phyloP scores from a whole-genome alignment of 75 land plant genomes.

The Picea sitchensis region DNA sequence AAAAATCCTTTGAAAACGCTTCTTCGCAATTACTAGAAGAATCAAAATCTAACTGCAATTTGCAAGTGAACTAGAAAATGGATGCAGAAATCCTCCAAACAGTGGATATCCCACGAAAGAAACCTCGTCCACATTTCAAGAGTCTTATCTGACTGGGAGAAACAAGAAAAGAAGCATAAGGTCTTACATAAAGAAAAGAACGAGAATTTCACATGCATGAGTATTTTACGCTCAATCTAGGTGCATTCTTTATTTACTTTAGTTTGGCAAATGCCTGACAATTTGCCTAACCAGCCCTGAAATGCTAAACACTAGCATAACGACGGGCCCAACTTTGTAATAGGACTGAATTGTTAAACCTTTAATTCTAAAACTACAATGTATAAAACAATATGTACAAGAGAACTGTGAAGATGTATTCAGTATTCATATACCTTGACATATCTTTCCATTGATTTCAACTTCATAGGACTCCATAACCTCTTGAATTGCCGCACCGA shows the following conservation, averaged over 20 bases:
- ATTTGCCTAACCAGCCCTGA: not conserved
- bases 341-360: not conserved
- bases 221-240: not conserved
- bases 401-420: not conserved
- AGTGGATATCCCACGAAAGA: no score
- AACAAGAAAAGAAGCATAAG: not conserved
- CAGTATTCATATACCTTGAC: slow-evolving; percentile 54
- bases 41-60: no score
- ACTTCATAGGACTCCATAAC: slow-evolving; percentile 99
- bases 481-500: slow-evolving; percentile 99
- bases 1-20: no score
- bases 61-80: no score
- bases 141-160: not conserved
- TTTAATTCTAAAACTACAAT: not conserved
- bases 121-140: no score
- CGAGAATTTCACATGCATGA: not conserved
- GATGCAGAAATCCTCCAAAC: no score
- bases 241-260: no score
- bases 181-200: not conserved
- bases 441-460: slow-evolving; percentile 93
- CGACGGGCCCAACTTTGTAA: not conserved
- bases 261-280: not conserved
- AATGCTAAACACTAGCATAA: not conserved
- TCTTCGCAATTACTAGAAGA: no score
- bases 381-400: not conserved